Evolutionary conservation across 2,329 filamentous ascomycete genomes (phyloP).

Genomic region (Simplicillium aogashimaense): DNA sequence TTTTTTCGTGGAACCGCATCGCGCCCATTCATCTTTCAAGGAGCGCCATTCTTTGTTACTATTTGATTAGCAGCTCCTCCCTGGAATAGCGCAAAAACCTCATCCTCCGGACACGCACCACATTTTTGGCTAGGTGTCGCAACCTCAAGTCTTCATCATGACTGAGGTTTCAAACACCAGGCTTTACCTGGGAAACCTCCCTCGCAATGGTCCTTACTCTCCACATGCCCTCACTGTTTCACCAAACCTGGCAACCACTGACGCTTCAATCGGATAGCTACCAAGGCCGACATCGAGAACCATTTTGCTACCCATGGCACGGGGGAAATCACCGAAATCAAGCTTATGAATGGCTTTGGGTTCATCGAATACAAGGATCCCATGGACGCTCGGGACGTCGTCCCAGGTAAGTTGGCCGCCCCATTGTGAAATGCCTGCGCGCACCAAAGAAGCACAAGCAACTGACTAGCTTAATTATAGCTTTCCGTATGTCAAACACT

Average conservation of each 20-base stretch:
- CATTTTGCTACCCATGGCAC: constrained; percentile 95
- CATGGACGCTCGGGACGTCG: constrained; percentile 95
- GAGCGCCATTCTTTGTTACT: too few relatives aligned
- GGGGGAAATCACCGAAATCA: constrained; percentile 97
- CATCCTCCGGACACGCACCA: too few relatives aligned
- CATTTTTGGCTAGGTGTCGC: too few relatives aligned
- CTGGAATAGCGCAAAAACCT: too few relatives aligned
- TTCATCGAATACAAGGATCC: constrained; percentile 99
- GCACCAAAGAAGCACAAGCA: background rate
- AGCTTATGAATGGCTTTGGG: constrained; percentile 99
- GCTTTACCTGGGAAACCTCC: constrained; percentile 96
- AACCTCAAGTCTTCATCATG: constrained; percentile 38
- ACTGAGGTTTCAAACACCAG: constrained; percentile 88
- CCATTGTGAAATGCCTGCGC: background rate
- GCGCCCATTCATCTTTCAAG: too few relatives aligned
- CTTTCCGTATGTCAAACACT: constrained; percentile 46
- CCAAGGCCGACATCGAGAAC: constrained; percentile 91
- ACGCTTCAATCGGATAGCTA: constrained; percentile 53
- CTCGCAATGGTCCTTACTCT: constrained; percentile 67
- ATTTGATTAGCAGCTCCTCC: too few relatives aligned
- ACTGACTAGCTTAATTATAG: constrained; percentile 22
- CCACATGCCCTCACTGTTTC: constrained; percentile 8
- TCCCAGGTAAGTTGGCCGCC: constrained; percentile 64
- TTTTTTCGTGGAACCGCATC: too few relatives aligned
- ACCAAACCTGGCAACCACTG: constrained; percentile 25